Evolutionary conservation across 2,329 filamentous ascomycete genomes (phyloP), one percentile per base, ranked within the genome.

Genomic region (Trichoderma semiorbis): DNA sequence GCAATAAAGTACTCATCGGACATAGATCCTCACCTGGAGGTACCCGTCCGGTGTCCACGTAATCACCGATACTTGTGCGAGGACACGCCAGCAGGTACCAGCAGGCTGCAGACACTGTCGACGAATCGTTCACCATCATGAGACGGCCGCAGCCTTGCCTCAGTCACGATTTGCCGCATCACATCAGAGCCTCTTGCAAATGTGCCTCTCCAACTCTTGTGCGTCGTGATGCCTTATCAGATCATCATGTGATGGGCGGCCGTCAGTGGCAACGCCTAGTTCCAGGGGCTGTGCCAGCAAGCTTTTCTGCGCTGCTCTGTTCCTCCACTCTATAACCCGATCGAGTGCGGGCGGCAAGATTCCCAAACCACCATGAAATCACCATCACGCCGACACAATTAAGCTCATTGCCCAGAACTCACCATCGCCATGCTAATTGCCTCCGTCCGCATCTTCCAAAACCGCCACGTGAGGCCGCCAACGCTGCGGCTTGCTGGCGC

Each of bases 391-490:
- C 26, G 64, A 24, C 10, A 24, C 7, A 43, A n/a, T 43, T n/a
- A 43, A 36, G 32, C 58, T 62, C 34, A 24, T 62, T 16, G 21
- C 34, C 30, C 63, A 53, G 11, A 43, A 28, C 39, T 69, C 55
- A 11, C 26, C 65, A 30, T 58, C 3, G 65, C 65, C 53, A 60
- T n/a, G 3, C 16, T 32, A 57, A 43, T 68, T 10, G 65, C 36
- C 36, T 69, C 39, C n/a, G 18, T 71, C 47, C 21, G 26, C n/a
- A 39, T 39, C 60, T 16, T 47, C 10, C 61, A 47, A 36, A 71
- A 14, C 69, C 61, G 69, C 69, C 69, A 71, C 69, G 50, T 26
- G 69, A 71, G 69, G 69, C 69, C 53, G 61, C 69, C 69, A 53
- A 53, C 47, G 32, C 32, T 39, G 32, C 57, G 50, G 47, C 24